Conservation (phyloP, 352 stramenopile species). For the Globisporangium lucens region DNA sequence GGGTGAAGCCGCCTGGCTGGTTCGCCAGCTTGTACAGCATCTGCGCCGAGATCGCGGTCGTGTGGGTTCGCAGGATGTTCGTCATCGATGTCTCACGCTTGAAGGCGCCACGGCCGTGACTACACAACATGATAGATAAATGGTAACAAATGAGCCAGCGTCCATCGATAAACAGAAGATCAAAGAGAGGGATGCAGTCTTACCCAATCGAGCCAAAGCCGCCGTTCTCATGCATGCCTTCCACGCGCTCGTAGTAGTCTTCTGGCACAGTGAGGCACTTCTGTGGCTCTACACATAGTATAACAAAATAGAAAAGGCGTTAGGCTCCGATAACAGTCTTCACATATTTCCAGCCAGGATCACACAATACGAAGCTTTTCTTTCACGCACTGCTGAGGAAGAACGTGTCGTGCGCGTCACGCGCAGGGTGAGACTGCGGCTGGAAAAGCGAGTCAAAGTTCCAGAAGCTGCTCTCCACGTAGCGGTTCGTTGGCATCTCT, state of each 20-base stretch:
- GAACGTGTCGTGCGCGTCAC: slow-evolving; percentile 99
- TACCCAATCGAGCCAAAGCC: slow-evolving; percentile 97
- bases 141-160: background rate
- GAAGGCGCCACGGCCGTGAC: slow-evolving; percentile 82
- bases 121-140: slow-evolving; percentile 13
- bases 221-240: slow-evolving; percentile 97
- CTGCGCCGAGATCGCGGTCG: slow-evolving; percentile 97
- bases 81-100: slow-evolving; percentile 97
- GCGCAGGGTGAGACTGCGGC: slow-evolving; percentile 98
- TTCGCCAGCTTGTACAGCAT: slow-evolving; percentile 98
- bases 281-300: slow-evolving; percentile 44
- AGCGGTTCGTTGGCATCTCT: slow-evolving; percentile 99
- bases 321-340: background rate
- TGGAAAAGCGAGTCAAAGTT: slow-evolving; percentile 99
- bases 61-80: slow-evolving; percentile 99
- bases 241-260: slow-evolving; percentile 99
- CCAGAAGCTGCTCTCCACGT: slow-evolving; percentile 99
- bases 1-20: slow-evolving; percentile 95
- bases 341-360: background rate
- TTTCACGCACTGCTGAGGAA: slow-evolving; percentile 93
- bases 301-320: background rate
- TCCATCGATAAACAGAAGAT: background rate
- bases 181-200: slow-evolving; percentile 25
- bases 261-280: slow-evolving; percentile 90
- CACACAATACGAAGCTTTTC: background rate